phyloP scores from a whole-genome alignment of 2,329 filamentous ascomycete genomes.

The Pseudodiploospora longispora region DNA sequence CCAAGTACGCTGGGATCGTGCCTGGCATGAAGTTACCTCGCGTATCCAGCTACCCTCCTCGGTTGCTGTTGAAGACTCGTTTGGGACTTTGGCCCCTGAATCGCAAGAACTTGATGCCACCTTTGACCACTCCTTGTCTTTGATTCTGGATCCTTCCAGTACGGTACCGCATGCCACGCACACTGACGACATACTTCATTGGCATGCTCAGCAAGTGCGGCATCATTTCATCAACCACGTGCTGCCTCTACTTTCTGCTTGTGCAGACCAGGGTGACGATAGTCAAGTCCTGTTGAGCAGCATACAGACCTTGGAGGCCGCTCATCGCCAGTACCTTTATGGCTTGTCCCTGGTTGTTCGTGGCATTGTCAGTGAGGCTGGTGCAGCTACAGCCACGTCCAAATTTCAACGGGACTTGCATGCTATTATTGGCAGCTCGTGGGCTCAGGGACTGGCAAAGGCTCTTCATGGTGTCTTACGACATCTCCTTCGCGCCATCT shows the following conservation, averaged over 20 bases:
- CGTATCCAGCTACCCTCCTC: conserved; percentile 49
- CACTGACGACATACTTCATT: conserved; percentile 49
- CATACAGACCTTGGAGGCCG: conserved; percentile 51
- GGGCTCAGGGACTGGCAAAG: conserved; percentile 43
- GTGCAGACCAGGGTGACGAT: conserved; percentile 33
- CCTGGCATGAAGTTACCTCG: conserved; percentile 55
- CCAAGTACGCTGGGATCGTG: conserved; percentile 51
- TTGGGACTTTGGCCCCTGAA: conserved; percentile 38
- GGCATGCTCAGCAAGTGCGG: conserved; percentile 54
- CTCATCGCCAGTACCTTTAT: conserved; percentile 49
- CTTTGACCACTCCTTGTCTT: conserved; percentile 45
- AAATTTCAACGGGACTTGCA: conserved; percentile 56
- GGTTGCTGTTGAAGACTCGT: conserved; percentile 46
- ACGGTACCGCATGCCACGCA: conserved; percentile 41
- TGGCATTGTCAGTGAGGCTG: conserved; percentile 32
- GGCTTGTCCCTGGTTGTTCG: conserved; percentile 44
- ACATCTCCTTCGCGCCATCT: conserved; percentile 41
- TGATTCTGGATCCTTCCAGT: conserved; percentile 41
- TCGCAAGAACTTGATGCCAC: conserved; percentile 33
- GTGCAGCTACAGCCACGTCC: conserved; percentile 29
- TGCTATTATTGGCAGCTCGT: conserved; percentile 56
- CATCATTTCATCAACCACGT: conserved; percentile 54
- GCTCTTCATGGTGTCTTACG: conserved; percentile 48
- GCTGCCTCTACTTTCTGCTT: conserved; percentile 44
- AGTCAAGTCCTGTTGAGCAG: conserved; percentile 42